A percentile compares a stretch with the other conserved stretches of the same genome.
Conservation (phyloP, 1,139 yeast species). For the Candida tunisiensis region DNA sequence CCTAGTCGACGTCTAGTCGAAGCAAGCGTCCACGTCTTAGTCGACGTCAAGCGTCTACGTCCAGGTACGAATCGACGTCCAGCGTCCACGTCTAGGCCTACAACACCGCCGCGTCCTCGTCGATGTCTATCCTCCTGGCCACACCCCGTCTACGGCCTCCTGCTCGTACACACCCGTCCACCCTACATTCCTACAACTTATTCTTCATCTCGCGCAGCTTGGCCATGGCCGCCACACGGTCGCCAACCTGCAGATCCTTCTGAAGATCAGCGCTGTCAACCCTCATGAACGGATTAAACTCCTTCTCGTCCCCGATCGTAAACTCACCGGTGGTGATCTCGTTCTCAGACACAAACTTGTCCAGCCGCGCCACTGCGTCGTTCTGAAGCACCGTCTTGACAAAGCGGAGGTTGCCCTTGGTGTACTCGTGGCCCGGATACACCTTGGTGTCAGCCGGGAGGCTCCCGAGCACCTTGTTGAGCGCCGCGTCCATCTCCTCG, state of each 20-base stretch:
- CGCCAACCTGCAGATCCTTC: conserved; percentile 25
- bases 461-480: conserved; percentile 38
- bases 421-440: conserved; percentile 91
- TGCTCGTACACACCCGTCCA: too few relatives aligned
- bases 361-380: conserved; percentile 39
- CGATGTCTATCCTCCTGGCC: too few relatives aligned
- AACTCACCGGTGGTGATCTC: conserved; percentile 73
- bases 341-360: conserved; percentile 30
- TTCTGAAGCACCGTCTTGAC: conserved; percentile 44
- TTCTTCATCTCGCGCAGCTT: conserved; percentile 58
- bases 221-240: conserved; percentile 41
- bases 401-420: conserved; percentile 63
- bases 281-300: conserved; percentile 83
- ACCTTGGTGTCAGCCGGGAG: conserved; percentile 59
- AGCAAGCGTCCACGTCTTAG: too few relatives aligned
- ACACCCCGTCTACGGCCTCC: too few relatives aligned
- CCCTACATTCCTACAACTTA: conserved; percentile 24
- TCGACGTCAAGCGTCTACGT: too few relatives aligned
- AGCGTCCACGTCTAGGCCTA: too few relatives aligned
- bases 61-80: too few relatives aligned
- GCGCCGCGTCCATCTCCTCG: conserved; percentile 56
- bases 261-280: conserved; percentile 40
- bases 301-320: conserved; percentile 69
- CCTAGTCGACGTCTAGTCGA: too few relatives aligned
- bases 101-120: too few relatives aligned